Conservation (phyloP, 202 grass and related monocot genomes). For the Carex arenaria region DNA sequence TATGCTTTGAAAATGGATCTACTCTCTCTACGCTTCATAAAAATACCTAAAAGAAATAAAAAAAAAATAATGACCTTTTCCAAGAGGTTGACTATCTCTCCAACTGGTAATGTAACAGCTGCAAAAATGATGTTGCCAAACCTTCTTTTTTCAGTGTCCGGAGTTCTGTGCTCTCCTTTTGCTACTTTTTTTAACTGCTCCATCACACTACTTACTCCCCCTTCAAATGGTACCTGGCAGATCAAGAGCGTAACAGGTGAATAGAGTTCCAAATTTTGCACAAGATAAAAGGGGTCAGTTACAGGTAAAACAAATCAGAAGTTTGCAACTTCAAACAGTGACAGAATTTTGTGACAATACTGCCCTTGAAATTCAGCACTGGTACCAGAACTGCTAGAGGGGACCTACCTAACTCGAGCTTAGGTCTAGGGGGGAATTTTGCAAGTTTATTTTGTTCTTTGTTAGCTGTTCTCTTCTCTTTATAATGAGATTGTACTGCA, state of each 20-base stretch:
- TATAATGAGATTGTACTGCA: no score
- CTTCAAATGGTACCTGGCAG: slow-evolving; percentile 89
- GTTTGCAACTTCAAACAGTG: background rate
- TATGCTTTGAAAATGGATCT: background rate
- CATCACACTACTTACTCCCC: slow-evolving; percentile 73
- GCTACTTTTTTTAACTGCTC: slow-evolving; percentile 79
- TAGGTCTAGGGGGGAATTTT: no score
- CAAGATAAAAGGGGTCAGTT: background rate
- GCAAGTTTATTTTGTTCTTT: no score
- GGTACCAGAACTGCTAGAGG: no score
- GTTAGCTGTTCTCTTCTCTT: no score
- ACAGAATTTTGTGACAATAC: no score
- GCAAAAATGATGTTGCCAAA: slow-evolving; percentile 85
- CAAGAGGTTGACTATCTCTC: slow-evolving; percentile 50
- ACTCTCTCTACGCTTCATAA: background rate
- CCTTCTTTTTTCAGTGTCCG: no score
- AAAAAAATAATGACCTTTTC: slow-evolving; percentile 42
- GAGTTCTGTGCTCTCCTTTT: slow-evolving; percentile 62
- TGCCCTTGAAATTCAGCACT: no score
- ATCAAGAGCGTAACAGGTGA: background rate
- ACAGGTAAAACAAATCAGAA: background rate
- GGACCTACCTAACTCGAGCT: no score
- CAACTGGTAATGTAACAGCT: slow-evolving; percentile 61
- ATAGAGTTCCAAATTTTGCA: background rate
- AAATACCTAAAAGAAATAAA: background rate